Conservation (phyloP, 768 basidiomycete genomes). For the Neoboletus brunneissimus region DNA sequence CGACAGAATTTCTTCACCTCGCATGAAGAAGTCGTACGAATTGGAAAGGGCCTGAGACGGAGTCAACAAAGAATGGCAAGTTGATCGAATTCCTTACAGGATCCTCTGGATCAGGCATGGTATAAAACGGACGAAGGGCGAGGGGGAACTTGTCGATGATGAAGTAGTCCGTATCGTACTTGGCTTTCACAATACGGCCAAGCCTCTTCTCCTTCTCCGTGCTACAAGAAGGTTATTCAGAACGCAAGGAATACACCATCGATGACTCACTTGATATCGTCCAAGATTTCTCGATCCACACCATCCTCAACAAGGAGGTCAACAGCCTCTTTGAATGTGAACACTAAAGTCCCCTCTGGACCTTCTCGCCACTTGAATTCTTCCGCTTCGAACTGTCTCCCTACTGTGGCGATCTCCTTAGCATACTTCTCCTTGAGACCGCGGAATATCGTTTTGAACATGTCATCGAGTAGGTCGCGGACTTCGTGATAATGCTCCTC, state of each 20-base stretch:
- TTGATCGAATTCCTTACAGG: constrained; percentile 50
- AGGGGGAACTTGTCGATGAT: constrained; percentile 99
- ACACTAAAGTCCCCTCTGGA: constrained; percentile 69
- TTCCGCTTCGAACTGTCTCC: constrained; percentile 90
- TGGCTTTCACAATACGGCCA: constrained; percentile 83
- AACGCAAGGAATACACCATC: not conserved
- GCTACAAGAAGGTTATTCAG: constrained; percentile 40
- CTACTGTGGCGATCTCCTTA: constrained; percentile 78
- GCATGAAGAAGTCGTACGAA: constrained; percentile 99
- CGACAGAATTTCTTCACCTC: constrained; percentile 97
- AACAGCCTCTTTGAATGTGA: constrained; percentile 86
- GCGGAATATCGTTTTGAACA: constrained; percentile 85
- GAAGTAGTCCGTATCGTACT: constrained; percentile 97
- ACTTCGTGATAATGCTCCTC: constrained; percentile 99
- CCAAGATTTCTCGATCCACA: constrained; percentile 69
- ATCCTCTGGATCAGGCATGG: constrained; percentile 95
- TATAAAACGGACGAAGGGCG: constrained; percentile 95
- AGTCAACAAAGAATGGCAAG: constrained; percentile 2
- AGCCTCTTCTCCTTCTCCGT: constrained; percentile 95
- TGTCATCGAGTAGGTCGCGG: constrained; percentile 83
- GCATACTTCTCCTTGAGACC: constrained; percentile 73
- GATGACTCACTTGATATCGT: constrained; percentile 79
- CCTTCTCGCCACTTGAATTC: constrained; percentile 87
- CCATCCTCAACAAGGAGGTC: constrained; percentile 86
- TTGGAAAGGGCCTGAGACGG: constrained; percentile 76